phyloP scores from a whole-genome alignment of 169 alveolate genomes.

The Perkinsus chesapeaki region DNA sequence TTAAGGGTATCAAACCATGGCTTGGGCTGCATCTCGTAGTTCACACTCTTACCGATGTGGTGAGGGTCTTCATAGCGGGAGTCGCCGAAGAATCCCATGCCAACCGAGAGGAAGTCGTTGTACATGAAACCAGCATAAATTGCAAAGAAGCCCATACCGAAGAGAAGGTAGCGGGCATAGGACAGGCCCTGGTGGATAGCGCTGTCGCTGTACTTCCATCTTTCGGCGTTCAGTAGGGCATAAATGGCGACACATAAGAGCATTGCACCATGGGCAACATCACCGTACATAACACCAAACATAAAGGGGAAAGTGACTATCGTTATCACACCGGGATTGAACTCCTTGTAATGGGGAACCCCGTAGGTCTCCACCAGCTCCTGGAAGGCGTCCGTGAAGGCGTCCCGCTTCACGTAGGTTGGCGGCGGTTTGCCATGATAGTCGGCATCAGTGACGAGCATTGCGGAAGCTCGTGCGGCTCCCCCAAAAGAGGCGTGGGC shows the following conservation, averaged over 20 bases:
- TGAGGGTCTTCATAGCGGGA: not conserved
- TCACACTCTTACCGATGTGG: not conserved
- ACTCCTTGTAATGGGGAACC: constrained; percentile 95
- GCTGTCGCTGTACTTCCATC: not conserved
- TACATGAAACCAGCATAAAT: constrained; percentile 92
- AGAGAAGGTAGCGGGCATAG: constrained; percentile 79
- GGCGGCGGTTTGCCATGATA: constrained; percentile 73
- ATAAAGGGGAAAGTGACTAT: constrained; percentile 96
- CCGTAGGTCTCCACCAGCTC: constrained; percentile 98
- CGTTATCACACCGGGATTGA: constrained; percentile 94
- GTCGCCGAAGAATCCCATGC: constrained; percentile 78
- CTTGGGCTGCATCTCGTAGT: not conserved
- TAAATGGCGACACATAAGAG: constrained; percentile 64
- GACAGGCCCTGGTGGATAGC: not conserved
- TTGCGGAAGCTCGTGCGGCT: constrained; percentile 58
- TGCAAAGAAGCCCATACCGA: constrained; percentile 90
- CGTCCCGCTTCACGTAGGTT: constrained; percentile 84
- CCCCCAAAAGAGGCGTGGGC: constrained; percentile 48
- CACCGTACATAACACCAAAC: constrained; percentile 99
- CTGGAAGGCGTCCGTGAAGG: constrained; percentile 79
- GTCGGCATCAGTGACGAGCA: constrained; percentile 44
- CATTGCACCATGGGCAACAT: constrained; percentile 96
- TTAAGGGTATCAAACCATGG: not conserved
- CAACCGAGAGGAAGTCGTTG: constrained; percentile 94
- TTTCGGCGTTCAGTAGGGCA: not conserved